Base-by-base conservation (phyloP, 1,284 basidiomycete genomes). In the Ceratobasidium papillatum region DNA sequence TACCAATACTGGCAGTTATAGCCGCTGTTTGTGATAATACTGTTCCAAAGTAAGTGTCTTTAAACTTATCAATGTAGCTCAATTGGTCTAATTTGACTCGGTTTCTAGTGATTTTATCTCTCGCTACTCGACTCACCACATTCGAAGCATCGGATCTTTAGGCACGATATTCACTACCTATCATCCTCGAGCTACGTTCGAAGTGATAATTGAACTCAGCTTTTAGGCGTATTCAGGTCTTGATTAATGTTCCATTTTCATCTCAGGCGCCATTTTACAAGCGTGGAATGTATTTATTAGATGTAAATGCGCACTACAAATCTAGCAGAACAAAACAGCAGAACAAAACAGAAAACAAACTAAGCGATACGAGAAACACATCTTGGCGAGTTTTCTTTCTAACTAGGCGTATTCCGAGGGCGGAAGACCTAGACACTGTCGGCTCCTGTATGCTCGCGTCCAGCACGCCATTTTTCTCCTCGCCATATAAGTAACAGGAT, bases 401-500 rank as follows among this genome's bases (percentile, higher is more conserved):
- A n/a, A n/a, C n/a, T n/a, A n/a, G n/a, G n/a, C n/a, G n/a, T n/a
- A n/a, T n/a, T n/a, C n/a, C n/a, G n/a, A n/a, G n/a, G n/a, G n/a
- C n/a, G n/a, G n/a, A n/a, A n/a, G n/a, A n/a, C n/a, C 19, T 47
- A 47, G 8, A 47, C 45, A 19, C 19, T 47, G 45, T 32, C 34
- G 54, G 14, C 38, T 34, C 59, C 59, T 1, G 59, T 77, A 52
- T 76, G 75, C 65, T 82, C 80, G 38, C 81, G 83, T n/a, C 75
- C 75, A 68, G 82, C 81, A 27, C 84, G 79, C 85, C 84, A 88
- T 14, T 77, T 75, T 27, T 77, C 82, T 0, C 87, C 87, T 65
- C 83, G 84, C 79, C 81, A 82, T 75, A 85, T 82, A 0, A 90
- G 87, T 9, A 90, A 79, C 43, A 89, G 75, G 27, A 89, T 84